Conservation (phyloP, 2,329 filamentous ascomycete species). For the Epichloe uncinata region DNA sequence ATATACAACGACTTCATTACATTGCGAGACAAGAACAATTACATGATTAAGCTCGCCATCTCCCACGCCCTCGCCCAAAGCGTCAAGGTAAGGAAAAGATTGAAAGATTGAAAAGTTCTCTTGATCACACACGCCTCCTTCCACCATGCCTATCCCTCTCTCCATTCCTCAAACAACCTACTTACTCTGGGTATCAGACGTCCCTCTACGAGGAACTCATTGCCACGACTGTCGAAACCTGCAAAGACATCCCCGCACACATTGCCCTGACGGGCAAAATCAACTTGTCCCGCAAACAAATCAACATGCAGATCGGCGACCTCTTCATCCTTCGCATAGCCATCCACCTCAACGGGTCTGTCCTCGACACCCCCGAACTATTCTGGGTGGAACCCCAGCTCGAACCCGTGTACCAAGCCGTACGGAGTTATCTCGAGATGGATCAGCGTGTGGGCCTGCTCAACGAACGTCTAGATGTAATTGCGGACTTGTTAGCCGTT, state of each 20-base stretch:
- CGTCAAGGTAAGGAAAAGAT: slow-evolving; percentile 53
- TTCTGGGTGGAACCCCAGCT: slow-evolving; percentile 98
- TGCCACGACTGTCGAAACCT: slow-evolving; percentile 82
- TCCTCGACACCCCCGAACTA: slow-evolving; percentile 90
- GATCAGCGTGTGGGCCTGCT: slow-evolving; percentile 84
- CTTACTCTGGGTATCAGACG: slow-evolving; percentile 40
- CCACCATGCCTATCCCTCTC: neutral
- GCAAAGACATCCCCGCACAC: slow-evolving; percentile 83
- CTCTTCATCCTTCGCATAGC: slow-evolving; percentile 96
- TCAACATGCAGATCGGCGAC: slow-evolving; percentile 99
- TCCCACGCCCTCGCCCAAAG: slow-evolving; percentile 91
- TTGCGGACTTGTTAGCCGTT: slow-evolving; percentile 83
- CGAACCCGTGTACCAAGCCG: slow-evolving; percentile 91
- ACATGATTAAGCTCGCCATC: slow-evolving; percentile 96
- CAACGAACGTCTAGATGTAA: slow-evolving; percentile 75
- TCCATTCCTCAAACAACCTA: neutral
- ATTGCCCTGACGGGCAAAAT: slow-evolving; percentile 91
- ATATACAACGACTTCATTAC: slow-evolving; percentile 99
- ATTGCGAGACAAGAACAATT: slow-evolving; percentile 82
- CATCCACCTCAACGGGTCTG: slow-evolving; percentile 92
- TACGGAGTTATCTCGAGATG: slow-evolving; percentile 93
- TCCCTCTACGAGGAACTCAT: slow-evolving; percentile 94
- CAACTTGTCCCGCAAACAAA: slow-evolving; percentile 71
- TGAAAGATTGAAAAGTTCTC: neutral
- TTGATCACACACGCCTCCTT: neutral